Evolutionary conservation across 805 yeast genomes (phyloP).

Genomic region (Pichia paraexigua): DNA sequence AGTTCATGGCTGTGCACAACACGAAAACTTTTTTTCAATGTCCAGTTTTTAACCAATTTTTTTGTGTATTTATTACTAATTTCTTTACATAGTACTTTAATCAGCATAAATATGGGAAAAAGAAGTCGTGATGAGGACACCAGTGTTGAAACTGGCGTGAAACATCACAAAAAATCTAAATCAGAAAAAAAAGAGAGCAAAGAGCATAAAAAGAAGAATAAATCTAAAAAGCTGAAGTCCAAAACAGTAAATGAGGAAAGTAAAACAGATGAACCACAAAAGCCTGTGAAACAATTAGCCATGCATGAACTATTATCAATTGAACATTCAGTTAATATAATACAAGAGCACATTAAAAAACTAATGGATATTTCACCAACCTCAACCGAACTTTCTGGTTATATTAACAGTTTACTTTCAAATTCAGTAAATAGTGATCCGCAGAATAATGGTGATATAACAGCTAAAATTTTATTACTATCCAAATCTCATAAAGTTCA

Average conservation of each 20-base stretch:
- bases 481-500: constrained; percentile 46
- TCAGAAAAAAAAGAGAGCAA: background rate
- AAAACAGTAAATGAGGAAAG: background rate
- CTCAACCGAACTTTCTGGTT: constrained; percentile 32
- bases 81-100: background rate
- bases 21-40: constrained; percentile 1
- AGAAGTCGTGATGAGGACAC: background rate
- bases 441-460: constrained; percentile 17
- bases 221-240: background rate
- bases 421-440: background rate
- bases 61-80: background rate
- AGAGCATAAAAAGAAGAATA: background rate
- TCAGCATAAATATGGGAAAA: background rate
- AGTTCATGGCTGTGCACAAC: background rate
- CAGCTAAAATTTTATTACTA: constrained; percentile 42
- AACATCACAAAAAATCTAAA: background rate
- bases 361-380: constrained; percentile 54
- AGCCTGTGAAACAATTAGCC: constrained; percentile 2
- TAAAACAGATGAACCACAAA: background rate
- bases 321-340: constrained; percentile 45
- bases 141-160: background rate
- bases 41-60: constrained; percentile 14
- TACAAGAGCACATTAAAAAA: constrained; percentile 44
- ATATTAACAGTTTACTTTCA: constrained; percentile 14
- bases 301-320: constrained; percentile 17